Evolutionary conservation across 2,329 filamentous ascomycete species (phyloP).

Genomic region (Coniella vitis): DNA sequence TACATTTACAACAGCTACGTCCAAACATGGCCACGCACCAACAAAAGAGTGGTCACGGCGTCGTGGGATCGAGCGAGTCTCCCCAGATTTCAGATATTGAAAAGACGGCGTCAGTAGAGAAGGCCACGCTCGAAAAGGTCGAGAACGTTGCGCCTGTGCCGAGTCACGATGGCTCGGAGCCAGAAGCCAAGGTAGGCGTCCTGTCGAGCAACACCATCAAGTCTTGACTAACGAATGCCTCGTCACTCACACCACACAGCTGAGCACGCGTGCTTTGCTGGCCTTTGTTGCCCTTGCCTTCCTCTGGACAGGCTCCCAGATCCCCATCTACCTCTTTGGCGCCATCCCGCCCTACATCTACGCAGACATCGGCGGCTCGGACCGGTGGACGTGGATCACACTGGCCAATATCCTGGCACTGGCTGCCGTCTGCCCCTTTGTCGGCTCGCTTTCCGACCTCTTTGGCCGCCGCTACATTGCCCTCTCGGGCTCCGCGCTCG

Average conservation of each 20-base stretch:
- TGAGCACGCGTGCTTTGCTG: conserved; percentile 10
- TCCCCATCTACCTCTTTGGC: conserved; percentile 46
- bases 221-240: neutral
- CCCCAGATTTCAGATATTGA: neutral
- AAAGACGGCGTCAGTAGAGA: conserved; percentile 6
- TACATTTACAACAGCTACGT: too few relatives aligned
- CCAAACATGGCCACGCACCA: neutral
- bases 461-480: conserved; percentile 55
- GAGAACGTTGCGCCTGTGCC: neutral
- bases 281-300: conserved; percentile 35
- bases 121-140: conserved; percentile 5
- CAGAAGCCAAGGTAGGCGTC: conserved; percentile 2
- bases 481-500: conserved; percentile 43
- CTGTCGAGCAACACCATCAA: too few relatives aligned
- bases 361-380: conserved; percentile 50
- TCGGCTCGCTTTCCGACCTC: conserved; percentile 59
- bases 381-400: conserved; percentile 56
- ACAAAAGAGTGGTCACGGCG: neutral
- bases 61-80: neutral
- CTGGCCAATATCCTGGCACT: conserved; percentile 48
- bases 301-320: conserved; percentile 53
- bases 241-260: neutral
- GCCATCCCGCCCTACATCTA: conserved; percentile 49
- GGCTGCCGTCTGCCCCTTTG: conserved; percentile 54
- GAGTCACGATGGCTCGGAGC: conserved; percentile 4